Evolutionary conservation across 2,329 filamentous ascomycete species (phyloP).

Genomic region (Zopfia rhizophila): DNA sequence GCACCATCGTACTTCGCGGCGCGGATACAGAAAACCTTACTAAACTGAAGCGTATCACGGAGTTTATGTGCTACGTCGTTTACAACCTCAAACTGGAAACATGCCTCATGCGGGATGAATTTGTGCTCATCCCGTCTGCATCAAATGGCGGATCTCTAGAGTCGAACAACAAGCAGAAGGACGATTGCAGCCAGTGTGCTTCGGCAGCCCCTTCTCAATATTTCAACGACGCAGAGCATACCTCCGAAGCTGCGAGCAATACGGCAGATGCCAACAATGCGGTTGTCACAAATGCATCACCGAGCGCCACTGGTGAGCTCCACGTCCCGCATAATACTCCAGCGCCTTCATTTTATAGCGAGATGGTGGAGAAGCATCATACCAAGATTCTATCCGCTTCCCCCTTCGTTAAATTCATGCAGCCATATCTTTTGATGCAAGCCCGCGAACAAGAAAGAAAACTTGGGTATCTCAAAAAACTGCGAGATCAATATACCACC

Average conservation of each 20-base stretch:
- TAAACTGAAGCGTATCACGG: slow-evolving; percentile 90
- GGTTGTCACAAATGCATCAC: not conserved
- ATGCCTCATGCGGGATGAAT: slow-evolving; percentile 91
- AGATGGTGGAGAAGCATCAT: slow-evolving; percentile 92
- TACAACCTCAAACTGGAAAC: slow-evolving; percentile 98
- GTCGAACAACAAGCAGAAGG: slow-evolving; percentile 21
- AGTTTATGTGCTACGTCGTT: slow-evolving; percentile 99
- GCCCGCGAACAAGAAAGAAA: slow-evolving; percentile 90
- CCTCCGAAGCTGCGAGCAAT: not conserved
- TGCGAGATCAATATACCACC: slow-evolving; percentile 75
- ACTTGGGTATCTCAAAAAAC: slow-evolving; percentile 80
- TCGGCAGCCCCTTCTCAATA: not conserved
- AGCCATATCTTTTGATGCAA: slow-evolving; percentile 91
- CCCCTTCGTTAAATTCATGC: slow-evolving; percentile 94
- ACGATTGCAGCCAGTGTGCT: slow-evolving; percentile 17
- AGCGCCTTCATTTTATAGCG: slow-evolving; percentile 92
- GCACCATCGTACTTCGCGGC: slow-evolving; percentile 91
- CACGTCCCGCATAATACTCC: slow-evolving; percentile 80
- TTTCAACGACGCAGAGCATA: not conserved
- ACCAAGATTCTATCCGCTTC: slow-evolving; percentile 95
- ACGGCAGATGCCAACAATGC: not conserved
- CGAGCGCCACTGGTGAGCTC: slow-evolving; percentile 52
- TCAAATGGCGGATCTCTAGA: slow-evolving; percentile 56
- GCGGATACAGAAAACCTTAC: slow-evolving; percentile 76
- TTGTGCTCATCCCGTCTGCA: slow-evolving; percentile 79